Base-by-base conservation (phyloP, 2,329 filamentous ascomycete species). In the Beauveria sp. region DNA sequence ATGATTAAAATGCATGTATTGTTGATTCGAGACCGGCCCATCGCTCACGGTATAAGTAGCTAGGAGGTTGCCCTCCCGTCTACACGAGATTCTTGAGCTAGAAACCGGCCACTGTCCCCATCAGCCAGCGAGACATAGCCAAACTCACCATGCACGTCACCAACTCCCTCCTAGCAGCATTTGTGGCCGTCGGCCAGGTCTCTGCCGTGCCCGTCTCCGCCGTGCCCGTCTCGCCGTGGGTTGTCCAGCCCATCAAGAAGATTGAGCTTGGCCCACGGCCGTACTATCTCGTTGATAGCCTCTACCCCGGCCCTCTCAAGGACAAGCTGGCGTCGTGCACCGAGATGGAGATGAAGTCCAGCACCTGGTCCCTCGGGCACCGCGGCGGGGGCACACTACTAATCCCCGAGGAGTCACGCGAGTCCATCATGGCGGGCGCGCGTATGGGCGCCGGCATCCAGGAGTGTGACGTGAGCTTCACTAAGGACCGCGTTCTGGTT, bases 391-490 rank as follows among this genome's bases (percentile, higher is more conserved):
- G 78, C 3, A 81, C 84, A 8, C 75, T 89, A 34, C 79, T 84
- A 68, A 82, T 88, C 61, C 86, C 86, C 20, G 86, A 89, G 74
- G 83, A 88, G 72, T 84, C 83, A 37, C 70, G 76, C 51, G 77
- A 87, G 71, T 83, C 82, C 5, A 78, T 82, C 67, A 71, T 83
- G 56, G 85, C 86, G 0, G 86, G 85, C 44, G 80, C 82, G n/a
- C 78, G 85, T 20, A 87, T 87, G 85, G 86, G 86, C 34, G 82
- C 85, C 5, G 86, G 85, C 48, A 77, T 88, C 51, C 79, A 86
- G 57, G 86, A 89, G 72, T 89, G 86, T 71, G 86, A 89, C 69
- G 85, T 87, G 18, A 78, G 82, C 41, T 88, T 89, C 73, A 88
- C 86, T 62, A 79, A 77, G 64, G 86, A 89, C 71, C 78, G 79